Conservation (phyloP, 2,329 filamentous ascomycete genomes). For the Alternaria gaisen region DNA sequence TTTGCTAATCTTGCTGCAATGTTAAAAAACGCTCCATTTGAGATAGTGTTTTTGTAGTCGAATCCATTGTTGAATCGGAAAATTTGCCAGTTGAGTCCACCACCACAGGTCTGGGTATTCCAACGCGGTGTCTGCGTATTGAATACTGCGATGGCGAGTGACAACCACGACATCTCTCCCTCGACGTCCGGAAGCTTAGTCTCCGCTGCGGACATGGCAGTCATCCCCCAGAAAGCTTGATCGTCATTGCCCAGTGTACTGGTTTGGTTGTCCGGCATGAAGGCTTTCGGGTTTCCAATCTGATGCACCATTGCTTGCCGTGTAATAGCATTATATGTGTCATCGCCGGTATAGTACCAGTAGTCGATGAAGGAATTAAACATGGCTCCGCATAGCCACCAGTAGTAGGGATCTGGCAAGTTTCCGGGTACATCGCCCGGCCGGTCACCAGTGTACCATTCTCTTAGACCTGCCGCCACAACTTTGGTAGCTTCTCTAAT, state of each 20-base stretch:
- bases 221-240: conserved; percentile 75
- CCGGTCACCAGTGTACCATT: conserved; percentile 70
- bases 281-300: conserved; percentile 71
- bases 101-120: conserved; percentile 71
- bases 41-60: conserved; percentile 80
- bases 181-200: conserved; percentile 65
- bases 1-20: conserved; percentile 76
- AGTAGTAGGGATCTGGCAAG: conserved; percentile 54
- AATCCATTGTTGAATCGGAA: conserved; percentile 77
- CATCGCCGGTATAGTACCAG: conserved; percentile 50
- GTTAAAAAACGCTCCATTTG: conserved; percentile 81
- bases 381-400: conserved; percentile 53
- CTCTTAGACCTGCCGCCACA: conserved; percentile 68
- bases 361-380: conserved; percentile 49
- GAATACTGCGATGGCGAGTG: conserved; percentile 75
- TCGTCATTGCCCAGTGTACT: conserved; percentile 72
- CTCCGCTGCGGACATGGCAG: conserved; percentile 72
- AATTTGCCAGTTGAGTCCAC: conserved; percentile 77
- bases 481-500: conserved; percentile 68
- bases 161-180: conserved; percentile 63
- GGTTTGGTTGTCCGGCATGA: conserved; percentile 78
- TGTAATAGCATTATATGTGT: conserved; percentile 45
- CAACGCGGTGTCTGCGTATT: conserved; percentile 73
- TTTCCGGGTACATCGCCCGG: conserved; percentile 67
- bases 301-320: conserved; percentile 72